Percentiles rank a stretch among this genome's conserved stretches.
phyloP scores from a whole-genome alignment of 805 yeast genomes.

The Ogataea minuta region DNA sequence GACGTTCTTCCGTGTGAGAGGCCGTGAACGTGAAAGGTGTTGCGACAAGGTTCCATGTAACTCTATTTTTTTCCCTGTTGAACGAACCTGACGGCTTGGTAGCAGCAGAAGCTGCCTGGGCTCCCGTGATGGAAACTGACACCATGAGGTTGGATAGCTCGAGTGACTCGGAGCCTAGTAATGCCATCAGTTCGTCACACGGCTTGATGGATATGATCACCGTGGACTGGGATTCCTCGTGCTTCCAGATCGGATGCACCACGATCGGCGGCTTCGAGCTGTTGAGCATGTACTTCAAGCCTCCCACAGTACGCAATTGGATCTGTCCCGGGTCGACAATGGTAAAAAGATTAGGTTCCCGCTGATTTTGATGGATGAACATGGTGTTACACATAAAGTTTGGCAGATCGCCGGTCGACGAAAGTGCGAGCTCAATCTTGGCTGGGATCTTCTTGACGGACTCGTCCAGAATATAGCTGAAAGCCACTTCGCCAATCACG shows the following conservation, averaged over 20 bases:
- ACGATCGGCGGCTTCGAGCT: conserved; percentile 60
- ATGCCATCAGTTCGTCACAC: conserved; percentile 42
- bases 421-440: conserved; percentile 40
- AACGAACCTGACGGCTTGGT: conserved; percentile 92
- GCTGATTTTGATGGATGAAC: conserved; percentile 45
- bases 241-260: conserved; percentile 85
- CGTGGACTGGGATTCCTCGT: conserved; percentile 80
- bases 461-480: conserved; percentile 53
- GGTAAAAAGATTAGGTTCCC: conserved; percentile 34
- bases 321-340: conserved; percentile 48
- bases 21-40: conserved; percentile 39
- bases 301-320: conserved; percentile 69
- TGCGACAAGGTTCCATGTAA: conserved; percentile 71
- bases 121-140: conserved; percentile 60
- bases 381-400: conserved; percentile 51
- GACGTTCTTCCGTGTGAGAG: conserved; percentile 51
- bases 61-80: conserved; percentile 79
- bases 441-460: conserved; percentile 36
- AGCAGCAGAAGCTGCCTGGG: conserved; percentile 68
- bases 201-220: conserved; percentile 71
- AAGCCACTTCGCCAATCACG: conserved; percentile 82
- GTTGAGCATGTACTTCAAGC: conserved; percentile 67
- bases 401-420: conserved; percentile 41
- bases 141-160: conserved; percentile 58
- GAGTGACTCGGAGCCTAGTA: conserved; percentile 37